Conservation (phyloP, 208 protist genomes). For the Entamoeba histolytica region DNA sequence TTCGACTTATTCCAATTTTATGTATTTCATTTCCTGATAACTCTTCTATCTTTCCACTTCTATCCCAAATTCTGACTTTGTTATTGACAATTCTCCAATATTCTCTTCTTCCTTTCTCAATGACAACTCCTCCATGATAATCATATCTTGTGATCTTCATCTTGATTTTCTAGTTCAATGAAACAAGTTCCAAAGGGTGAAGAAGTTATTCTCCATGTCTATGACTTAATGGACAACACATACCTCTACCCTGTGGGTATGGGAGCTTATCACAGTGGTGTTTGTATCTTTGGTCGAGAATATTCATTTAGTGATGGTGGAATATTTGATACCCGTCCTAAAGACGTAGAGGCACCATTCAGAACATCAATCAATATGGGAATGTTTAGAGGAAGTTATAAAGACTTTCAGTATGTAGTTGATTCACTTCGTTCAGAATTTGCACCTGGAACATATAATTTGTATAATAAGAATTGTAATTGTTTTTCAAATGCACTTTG, state of each 20-base stretch:
- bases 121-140: background rate
- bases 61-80: background rate
- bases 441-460: background rate
- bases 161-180: background rate
- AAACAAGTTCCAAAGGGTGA: background rate
- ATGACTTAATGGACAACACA: background rate
- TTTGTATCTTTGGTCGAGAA: background rate
- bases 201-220: background rate
- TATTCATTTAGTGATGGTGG: background rate
- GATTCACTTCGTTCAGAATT: background rate
- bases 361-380: background rate
- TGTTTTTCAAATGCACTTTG: background rate
- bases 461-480: background rate
- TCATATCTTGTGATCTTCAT: background rate
- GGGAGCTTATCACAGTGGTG: background rate
- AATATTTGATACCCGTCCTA: background rate
- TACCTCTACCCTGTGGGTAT: background rate
- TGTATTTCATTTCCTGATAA: background rate
- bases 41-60: background rate
- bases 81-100: background rate
- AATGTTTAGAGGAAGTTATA: background rate
- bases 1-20: background rate
- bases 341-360: background rate
- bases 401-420: background rate
- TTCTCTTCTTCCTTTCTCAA: background rate